These are phyloP conservation scores for Dissophora globulifera DNA, from an alignment of 192 early-diverging fungal species.

Conservation along the genomic window DNA sequence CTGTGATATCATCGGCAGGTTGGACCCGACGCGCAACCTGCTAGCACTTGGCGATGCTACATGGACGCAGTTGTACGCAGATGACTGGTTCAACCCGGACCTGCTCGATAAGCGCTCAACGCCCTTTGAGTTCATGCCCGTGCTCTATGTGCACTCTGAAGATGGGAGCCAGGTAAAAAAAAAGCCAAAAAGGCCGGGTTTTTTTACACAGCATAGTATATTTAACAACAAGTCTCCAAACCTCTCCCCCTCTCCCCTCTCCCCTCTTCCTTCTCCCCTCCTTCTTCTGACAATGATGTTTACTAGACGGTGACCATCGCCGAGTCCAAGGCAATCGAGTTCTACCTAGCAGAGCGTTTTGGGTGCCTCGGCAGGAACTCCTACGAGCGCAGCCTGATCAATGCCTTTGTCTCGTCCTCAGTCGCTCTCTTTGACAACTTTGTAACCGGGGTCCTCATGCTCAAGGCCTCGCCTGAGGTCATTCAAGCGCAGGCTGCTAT, in stretches of 20 bases:
- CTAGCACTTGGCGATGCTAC: constrained; percentile 14
- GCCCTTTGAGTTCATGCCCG: constrained; percentile 38
- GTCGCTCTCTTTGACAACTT: constrained; percentile 18
- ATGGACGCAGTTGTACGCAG: constrained; percentile 39
- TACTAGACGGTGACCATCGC: constrained; percentile 20
- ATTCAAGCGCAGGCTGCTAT: constrained; percentile 2
- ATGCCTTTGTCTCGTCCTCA: constrained; percentile 15
- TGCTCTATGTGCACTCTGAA: constrained; percentile 41
- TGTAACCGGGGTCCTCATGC: not conserved
- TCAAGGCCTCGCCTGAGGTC: constrained; percentile 14
- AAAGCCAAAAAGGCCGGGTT: not conserved
- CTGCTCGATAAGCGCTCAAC: constrained; percentile 24
- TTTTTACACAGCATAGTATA: no score
- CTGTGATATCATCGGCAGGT: constrained; percentile 37
- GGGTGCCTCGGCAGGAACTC: constrained; percentile 18
- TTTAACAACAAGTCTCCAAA: not conserved
- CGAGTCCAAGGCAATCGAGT: constrained; percentile 29
- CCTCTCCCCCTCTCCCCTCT: no score
- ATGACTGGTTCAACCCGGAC: constrained; percentile 42
- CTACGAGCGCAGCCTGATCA: constrained; percentile 20
- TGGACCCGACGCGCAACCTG: constrained; percentile 24
- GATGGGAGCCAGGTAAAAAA: constrained; percentile 30
- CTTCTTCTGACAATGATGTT: not conserved
- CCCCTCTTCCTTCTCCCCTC: not conserved
- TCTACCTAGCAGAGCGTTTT: constrained; percentile 19